Evolutionary conservation across 148 eudicot genomes (phyloP).

Genomic region (Pharnaceum exiguum): DNA sequence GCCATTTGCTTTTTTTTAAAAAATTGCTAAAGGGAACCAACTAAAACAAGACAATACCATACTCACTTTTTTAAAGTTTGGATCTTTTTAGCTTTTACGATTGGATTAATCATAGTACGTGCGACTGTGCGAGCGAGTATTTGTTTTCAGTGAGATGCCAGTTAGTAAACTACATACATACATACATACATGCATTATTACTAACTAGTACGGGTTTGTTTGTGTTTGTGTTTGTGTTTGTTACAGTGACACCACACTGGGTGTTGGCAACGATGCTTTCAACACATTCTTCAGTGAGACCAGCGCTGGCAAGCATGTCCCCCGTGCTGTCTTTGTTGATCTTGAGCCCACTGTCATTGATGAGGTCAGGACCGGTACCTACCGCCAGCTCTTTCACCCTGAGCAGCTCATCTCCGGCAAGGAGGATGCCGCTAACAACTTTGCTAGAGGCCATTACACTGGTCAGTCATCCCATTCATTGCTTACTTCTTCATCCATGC

Average conservation of each 20-base stretch:
- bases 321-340: constrained; percentile 53
- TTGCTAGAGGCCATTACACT: constrained; percentile 59
- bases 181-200: too few relatives aligned
- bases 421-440: constrained; percentile 60
- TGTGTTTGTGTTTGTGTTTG: too few relatives aligned
- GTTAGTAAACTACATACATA: too few relatives aligned
- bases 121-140: too few relatives aligned
- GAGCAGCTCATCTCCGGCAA: constrained; percentile 59
- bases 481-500: background rate
- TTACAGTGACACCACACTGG: constrained; percentile 38
- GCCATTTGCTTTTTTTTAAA: too few relatives aligned
- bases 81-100: too few relatives aligned
- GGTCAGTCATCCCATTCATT: constrained; percentile 14
- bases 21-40: too few relatives aligned
- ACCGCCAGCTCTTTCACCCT: constrained; percentile 60
- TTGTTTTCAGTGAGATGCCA: too few relatives aligned
- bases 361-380: constrained; percentile 43
- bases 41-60: too few relatives aligned
- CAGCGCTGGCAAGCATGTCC: constrained; percentile 53
- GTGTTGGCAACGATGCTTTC: constrained; percentile 46
- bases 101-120: too few relatives aligned
- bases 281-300: constrained; percentile 66
- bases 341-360: constrained; percentile 59
- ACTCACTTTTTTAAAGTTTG: too few relatives aligned
- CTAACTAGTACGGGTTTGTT: too few relatives aligned